A percentile compares a stretch with the other conserved stretches of the same genome.
phyloP scores from a whole-genome alignment of 139 green algal genomes.

The Tetraselmis chui region DNA sequence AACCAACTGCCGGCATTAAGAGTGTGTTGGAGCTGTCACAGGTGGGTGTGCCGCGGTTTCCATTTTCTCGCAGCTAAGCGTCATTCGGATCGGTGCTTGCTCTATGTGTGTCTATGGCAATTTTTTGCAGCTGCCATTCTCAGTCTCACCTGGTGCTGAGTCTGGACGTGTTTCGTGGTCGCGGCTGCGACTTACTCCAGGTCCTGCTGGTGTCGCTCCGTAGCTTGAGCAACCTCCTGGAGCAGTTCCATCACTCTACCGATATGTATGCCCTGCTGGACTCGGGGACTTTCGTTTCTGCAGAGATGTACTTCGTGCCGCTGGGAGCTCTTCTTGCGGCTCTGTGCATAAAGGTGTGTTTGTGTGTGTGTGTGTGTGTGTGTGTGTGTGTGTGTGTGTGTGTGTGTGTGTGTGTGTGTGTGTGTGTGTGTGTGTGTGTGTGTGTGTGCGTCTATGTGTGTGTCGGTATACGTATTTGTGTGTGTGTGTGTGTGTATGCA shows the following conservation, averaged over 20 bases:
- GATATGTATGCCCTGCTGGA: not conserved
- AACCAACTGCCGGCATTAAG: too few species aligned
- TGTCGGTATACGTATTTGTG: not conserved
- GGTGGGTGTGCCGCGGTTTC: too few species aligned
- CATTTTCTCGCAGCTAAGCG: too few species aligned
- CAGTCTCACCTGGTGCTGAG: too few species aligned
- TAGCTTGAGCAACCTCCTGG: not conserved
- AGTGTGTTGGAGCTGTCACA: too few species aligned
- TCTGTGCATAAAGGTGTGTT: not conserved
- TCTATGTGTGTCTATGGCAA: too few species aligned
- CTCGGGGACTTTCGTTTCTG: not conserved
- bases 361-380: not conserved
- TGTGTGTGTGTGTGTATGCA: not conserved
- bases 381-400: not conserved
- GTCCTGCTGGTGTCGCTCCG: not conserved
- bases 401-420: not conserved
- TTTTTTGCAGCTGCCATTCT: too few species aligned
- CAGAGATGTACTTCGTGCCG: not conserved
- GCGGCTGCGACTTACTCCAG: too few species aligned
- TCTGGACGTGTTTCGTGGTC: too few species aligned
- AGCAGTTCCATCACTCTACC: not conserved
- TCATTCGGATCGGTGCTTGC: too few species aligned
- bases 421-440: too few species aligned
- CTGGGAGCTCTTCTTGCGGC: not conserved
- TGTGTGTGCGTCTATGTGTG: not conserved